Evolutionary conservation across 2,329 filamentous ascomycete species (phyloP), one percentile per base, ranked within the genome.

Genomic region (Fulvia fulva): DNA sequence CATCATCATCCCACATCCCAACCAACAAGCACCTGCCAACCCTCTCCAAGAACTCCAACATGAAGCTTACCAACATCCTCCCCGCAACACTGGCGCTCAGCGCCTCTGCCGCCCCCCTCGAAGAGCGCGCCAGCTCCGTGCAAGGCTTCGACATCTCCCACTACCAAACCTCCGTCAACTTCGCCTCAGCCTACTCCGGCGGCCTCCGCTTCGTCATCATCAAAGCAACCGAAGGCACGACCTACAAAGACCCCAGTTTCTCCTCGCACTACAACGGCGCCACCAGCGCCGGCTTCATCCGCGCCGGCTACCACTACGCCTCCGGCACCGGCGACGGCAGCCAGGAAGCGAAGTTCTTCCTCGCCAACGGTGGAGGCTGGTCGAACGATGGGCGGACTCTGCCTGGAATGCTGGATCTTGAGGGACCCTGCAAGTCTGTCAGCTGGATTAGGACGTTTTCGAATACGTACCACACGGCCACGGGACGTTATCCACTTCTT

Each of bases 301-400:
- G 81, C 22, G 81, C 81, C 51, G 81, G 76, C 34, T 83, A 84
- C 66, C 82, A 84, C 74, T 83, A 82, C 62, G 81, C 82, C 5
- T 76, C 76, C 34, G 81, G 80, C 0, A 74, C 69, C 50, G 65
- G 67, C 16, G 76, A 75, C 62, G 73, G 76, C 4, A 80, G 78
- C 16, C 71, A 77, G 3, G 81, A 84, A 65, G 82, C 81, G 7
- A 71, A 75, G 11, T 83, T 73, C 71, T 84, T 84, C 71, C 61
- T 81, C 51, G 69, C 74, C 0, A 72, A 83, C 63, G 82, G 81
- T 45, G 82, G 82, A 26, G 80, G 80, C 56, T 84, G 82, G 82
- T 75, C 74, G 21, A 68, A 66, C 19, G 81, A 84, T 62, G 80
- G 80, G 51, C 77, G 76, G 61, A 84, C 81, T 8, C 74, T 84